phyloP scores from a whole-genome alignment of 2,329 filamentous ascomycete genomes.

The Nemania bipapillata region DNA sequence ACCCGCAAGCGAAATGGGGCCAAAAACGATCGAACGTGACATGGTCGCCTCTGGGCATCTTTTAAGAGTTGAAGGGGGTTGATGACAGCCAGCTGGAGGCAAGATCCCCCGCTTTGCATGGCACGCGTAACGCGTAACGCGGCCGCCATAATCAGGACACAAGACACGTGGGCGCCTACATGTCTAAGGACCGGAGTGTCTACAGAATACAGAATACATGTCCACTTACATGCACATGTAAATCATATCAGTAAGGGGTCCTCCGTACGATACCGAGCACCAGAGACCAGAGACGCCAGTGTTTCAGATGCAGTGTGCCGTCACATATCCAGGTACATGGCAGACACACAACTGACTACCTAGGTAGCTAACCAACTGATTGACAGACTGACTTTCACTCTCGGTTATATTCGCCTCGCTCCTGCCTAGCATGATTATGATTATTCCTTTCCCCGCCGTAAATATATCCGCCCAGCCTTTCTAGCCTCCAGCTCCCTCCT shows the following conservation, averaged over 20 bases:
- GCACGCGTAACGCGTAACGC: constrained; percentile 2
- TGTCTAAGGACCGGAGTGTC: constrained; percentile 1
- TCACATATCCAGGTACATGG: constrained; percentile 7
- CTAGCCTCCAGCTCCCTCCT: neutral
- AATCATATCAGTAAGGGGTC: neutral
- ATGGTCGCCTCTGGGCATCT: too few species aligned
- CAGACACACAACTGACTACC: neutral
- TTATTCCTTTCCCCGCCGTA: neutral
- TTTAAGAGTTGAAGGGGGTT: too few species aligned
- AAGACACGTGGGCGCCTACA: constrained; percentile 3
- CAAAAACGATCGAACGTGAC: too few species aligned
- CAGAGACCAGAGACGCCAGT: neutral
- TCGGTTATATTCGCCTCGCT: neutral
- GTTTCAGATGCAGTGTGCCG: constrained; percentile 29
- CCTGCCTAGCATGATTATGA: neutral
- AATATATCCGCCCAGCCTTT: neutral
- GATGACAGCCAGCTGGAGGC: neutral
- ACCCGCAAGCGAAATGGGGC: constrained; percentile 17
- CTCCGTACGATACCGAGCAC: neutral
- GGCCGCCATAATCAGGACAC: constrained; percentile 20
- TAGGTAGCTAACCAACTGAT: neutral
- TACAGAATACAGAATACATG: neutral
- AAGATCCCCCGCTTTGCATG: neutral
- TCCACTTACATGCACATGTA: neutral
- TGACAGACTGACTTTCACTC: neutral